Evolutionary conservation across 306 rosid species (phyloP), one percentile per base, ranked within the genome.

Genomic region (Morella rubra): DNA sequence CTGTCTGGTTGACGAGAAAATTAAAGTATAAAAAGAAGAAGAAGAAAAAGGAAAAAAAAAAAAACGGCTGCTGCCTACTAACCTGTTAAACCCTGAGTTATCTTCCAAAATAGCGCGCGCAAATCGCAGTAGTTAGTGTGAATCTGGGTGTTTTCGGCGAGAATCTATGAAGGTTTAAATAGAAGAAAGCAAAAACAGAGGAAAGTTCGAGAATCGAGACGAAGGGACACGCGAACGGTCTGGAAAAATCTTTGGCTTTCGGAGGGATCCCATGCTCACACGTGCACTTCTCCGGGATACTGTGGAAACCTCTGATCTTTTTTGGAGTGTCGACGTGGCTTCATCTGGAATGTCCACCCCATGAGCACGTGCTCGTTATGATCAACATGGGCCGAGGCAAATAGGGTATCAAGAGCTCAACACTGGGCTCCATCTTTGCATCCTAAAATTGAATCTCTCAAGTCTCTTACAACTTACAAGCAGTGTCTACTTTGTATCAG

Each of bases 141-240:
- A 58, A 12, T 37, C 46, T 5, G 6, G 8, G 37, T 15, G 56
- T 64, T 66, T 45, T 73, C 8, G 6, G 65, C 52, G 64, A 54
- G 32, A 40, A 15, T 74, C 18, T 12, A 8, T 64, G 51, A 20
- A 6, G 9, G 24, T 41, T 40, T 41, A 65, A 40, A 20, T 73
- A 7, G 16, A 14, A 67, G 37, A 71, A 56, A 7, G 54, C 18
- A 22, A 65, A 22, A 32, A 45, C 32, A 11, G 44, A 54, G 50
- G 96, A 87, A 85, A 85, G 81, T 82, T 89, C 84, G 24, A 60
- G 93, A 32, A 2, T 32, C 37, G 37, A 32, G 37, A 32, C 0
- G 37, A 3, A 82, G 69, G 20, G 5, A 11, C 10, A 6, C 10
- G 14, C 11, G 87, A 75, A 79, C 0, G 19, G 64, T 87, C 91